These are phyloP conservation scores for Dimocarpus longan DNA, from an alignment of 345 rosid genomes.

Conservation along the genomic window DNA sequence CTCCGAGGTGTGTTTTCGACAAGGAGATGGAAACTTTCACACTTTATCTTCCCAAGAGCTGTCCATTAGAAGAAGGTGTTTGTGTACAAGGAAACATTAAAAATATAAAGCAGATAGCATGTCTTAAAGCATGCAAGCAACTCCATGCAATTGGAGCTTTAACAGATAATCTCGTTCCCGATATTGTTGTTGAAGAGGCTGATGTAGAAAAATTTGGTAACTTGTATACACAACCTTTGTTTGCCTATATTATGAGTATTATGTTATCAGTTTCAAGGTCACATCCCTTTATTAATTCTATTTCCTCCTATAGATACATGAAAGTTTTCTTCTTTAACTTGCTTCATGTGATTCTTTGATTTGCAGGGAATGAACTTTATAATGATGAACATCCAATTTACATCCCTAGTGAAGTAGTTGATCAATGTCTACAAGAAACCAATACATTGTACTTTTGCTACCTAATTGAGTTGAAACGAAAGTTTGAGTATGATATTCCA, in stretches of 20 bases:
- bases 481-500: constrained; percentile 39
- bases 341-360: constrained; percentile 11
- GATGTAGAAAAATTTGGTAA: constrained; percentile 44
- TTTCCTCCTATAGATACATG: not conserved
- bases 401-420: constrained; percentile 73
- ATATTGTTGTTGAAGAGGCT: constrained; percentile 60
- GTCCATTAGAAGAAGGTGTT: constrained; percentile 50
- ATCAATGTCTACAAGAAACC: constrained; percentile 22
- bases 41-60: constrained; percentile 73
- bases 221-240: constrained; percentile 7
- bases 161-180: constrained; percentile 83
- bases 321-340: not conserved
- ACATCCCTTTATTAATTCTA: not conserved
- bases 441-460: constrained; percentile 52
- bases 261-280: not conserved
- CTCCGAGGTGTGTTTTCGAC: constrained; percentile 57
- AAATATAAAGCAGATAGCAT: constrained; percentile 61
- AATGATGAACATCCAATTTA: constrained; percentile 64
- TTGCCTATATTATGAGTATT: constrained; percentile 3
- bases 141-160: constrained; percentile 72
- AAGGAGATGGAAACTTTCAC: constrained; percentile 46
- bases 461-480: constrained; percentile 50
- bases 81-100: constrained; percentile 39
- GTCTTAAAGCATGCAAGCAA: constrained; percentile 83
- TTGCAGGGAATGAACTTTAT: constrained; percentile 46